phyloP scores from a whole-genome alignment of 352 stramenopile species.

The Phytophthora uliginosa region DNA sequence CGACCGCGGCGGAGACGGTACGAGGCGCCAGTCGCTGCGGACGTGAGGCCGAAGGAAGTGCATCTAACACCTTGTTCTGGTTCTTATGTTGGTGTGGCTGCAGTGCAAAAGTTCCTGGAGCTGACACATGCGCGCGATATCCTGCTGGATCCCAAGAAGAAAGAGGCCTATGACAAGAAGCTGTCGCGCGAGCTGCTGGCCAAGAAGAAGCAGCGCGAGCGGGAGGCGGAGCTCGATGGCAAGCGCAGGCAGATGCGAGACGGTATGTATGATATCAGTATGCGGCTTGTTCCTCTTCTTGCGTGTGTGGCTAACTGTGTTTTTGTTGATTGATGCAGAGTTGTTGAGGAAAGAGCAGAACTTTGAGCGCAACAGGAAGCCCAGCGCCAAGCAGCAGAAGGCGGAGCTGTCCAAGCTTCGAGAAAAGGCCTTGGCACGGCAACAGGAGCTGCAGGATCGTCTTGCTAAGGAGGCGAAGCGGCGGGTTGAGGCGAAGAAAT shows the following conservation, averaged over 20 bases:
- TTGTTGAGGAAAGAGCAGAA: slow-evolving; percentile 69
- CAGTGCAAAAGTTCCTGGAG: slow-evolving; percentile 88
- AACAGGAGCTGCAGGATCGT: slow-evolving; percentile 66
- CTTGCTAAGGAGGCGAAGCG: slow-evolving; percentile 53
- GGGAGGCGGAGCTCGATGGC: slow-evolving; percentile 62
- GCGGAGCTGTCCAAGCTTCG: slow-evolving; percentile 64
- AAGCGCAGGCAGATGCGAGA: slow-evolving; percentile 76
- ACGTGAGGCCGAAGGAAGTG: neutral
- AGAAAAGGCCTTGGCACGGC: slow-evolving; percentile 58
- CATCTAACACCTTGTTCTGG: neutral
- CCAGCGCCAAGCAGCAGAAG: slow-evolving; percentile 40
- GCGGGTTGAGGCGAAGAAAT: slow-evolving; percentile 47
- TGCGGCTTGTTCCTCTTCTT: neutral
- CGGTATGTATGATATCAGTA: slow-evolving; percentile 32
- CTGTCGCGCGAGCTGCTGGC: slow-evolving; percentile 69
- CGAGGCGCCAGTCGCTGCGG: neutral
- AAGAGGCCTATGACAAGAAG: slow-evolving; percentile 87
- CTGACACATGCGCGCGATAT: slow-evolving; percentile 82
- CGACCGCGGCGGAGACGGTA: slow-evolving; percentile 85
- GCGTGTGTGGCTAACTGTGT: neutral
- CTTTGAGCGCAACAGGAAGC: slow-evolving; percentile 51
- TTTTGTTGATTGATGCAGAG: slow-evolving; percentile 43
- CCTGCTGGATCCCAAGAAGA: slow-evolving; percentile 83
- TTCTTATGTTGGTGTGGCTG: slow-evolving; percentile 3
- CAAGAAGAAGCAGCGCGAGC: slow-evolving; percentile 77